Conservation (phyloP, 2,329 filamentous ascomycete species). For the Cordyceps fumosorosea region DNA sequence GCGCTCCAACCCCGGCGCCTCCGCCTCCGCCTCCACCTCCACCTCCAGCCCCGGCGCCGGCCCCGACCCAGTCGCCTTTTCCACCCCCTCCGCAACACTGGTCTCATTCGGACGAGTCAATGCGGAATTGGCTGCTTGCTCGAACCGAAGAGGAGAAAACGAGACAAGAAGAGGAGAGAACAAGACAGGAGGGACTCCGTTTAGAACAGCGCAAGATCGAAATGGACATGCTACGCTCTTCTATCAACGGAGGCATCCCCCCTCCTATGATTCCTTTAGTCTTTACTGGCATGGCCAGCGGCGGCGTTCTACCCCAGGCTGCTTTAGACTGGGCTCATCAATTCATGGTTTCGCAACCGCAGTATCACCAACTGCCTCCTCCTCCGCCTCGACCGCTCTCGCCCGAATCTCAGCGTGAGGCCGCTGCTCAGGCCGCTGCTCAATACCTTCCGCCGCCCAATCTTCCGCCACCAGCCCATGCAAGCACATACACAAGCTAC, state of each 20-base stretch:
- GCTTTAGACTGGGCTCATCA: constrained; percentile 65
- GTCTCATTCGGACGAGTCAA: constrained; percentile 62
- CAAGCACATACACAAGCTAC: constrained; percentile 37
- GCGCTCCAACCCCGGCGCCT: neutral
- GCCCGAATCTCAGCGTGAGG: constrained; percentile 50
- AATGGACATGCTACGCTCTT: constrained; percentile 64
- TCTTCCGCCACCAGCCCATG: constrained; percentile 23
- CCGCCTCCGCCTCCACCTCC: constrained; percentile 39
- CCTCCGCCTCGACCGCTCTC: constrained; percentile 37
- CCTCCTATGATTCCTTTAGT: constrained; percentile 69
- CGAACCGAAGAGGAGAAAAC: constrained; percentile 68
- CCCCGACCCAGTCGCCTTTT: constrained; percentile 34
- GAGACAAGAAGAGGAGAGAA: constrained; percentile 68
- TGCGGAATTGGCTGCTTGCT: constrained; percentile 64
- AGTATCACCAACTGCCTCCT: constrained; percentile 45
- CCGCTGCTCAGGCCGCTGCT: constrained; percentile 34
- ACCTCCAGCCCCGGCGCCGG: constrained; percentile 33
- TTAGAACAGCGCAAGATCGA: constrained; percentile 68
- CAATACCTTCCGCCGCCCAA: constrained; percentile 32
- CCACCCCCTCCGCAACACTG: constrained; percentile 60
- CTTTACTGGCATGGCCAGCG: constrained; percentile 61
- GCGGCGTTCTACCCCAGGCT: constrained; percentile 52
- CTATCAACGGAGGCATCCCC: constrained; percentile 62
- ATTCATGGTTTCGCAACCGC: constrained; percentile 48
- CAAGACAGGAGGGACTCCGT: constrained; percentile 55